A percentile compares a stretch with the other conserved stretches of the same genome.
Conservation (phyloP, 345 rosid genomes). For the Erodium maritimum region DNA sequence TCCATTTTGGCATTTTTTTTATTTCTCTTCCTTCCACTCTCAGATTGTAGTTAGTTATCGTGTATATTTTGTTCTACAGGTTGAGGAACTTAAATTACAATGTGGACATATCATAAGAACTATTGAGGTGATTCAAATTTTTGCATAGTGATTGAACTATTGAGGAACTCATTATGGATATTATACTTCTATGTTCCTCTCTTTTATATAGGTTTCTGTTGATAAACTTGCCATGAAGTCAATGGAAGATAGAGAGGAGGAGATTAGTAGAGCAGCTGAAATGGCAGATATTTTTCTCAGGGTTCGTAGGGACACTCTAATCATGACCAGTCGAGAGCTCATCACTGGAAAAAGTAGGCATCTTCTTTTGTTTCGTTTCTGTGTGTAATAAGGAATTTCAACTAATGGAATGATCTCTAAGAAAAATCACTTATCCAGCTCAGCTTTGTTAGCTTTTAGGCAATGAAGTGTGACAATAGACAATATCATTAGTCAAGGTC, state of each 20-base stretch:
- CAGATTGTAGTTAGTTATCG: neutral
- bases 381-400: neutral
- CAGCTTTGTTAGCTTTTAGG: neutral
- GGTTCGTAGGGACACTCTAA: constrained; percentile 56
- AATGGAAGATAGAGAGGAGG: constrained; percentile 56
- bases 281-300: constrained; percentile 58
- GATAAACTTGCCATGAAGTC: constrained; percentile 75
- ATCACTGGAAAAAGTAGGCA: constrained; percentile 72
- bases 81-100: constrained; percentile 68
- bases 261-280: constrained; percentile 63
- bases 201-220: constrained; percentile 57
- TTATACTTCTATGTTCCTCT: neutral
- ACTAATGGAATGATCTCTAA: neutral
- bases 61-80: constrained; percentile 24
- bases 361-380: constrained; percentile 3
- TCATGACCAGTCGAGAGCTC: constrained; percentile 90
- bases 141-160: neutral
- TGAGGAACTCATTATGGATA: neutral
- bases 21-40: neutral
- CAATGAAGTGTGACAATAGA: neutral
- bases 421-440: neutral
- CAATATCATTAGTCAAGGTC: neutral
- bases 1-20: neutral
- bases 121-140: constrained; percentile 52
- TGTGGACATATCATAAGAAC: constrained; percentile 46